Conservation (phyloP, 108 stramenopile genomes). For the Skeletonema potamos region DNA sequence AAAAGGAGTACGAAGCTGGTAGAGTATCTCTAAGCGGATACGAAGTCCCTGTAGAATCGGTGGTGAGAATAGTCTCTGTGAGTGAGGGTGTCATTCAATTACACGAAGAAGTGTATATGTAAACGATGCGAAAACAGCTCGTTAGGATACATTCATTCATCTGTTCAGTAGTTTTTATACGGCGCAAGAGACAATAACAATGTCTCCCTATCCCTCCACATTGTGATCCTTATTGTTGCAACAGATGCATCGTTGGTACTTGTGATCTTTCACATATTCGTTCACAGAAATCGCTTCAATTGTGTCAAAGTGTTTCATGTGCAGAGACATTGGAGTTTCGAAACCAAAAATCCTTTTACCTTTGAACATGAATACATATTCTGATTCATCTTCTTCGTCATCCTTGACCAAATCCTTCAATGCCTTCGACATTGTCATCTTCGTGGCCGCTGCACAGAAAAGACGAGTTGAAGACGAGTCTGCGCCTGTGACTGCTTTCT, state of each 20-base stretch:
- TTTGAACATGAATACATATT: background rate
- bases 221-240: background rate
- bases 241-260: background rate
- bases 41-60: constrained; percentile 69
- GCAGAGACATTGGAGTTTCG: background rate
- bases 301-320: background rate
- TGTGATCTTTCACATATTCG: background rate
- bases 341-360: background rate
- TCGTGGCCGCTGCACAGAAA: background rate
- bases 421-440: background rate
- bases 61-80: constrained; percentile 74
- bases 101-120: constrained; percentile 81
- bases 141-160: background rate
- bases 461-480: background rate
- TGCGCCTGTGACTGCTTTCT: background rate
- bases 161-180: too few relatives aligned
- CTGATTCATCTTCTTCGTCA: background rate
- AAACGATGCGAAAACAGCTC: background rate
- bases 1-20: constrained; percentile 84
- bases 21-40: constrained; percentile 77
- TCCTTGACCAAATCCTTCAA: background rate
- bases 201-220: background rate
- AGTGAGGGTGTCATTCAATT: constrained; percentile 72
- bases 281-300: background rate
- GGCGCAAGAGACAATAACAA: background rate